phyloP scores from a whole-genome alignment of 176 grass and related monocot species.

The Miscanthus lutarioriparius region DNA sequence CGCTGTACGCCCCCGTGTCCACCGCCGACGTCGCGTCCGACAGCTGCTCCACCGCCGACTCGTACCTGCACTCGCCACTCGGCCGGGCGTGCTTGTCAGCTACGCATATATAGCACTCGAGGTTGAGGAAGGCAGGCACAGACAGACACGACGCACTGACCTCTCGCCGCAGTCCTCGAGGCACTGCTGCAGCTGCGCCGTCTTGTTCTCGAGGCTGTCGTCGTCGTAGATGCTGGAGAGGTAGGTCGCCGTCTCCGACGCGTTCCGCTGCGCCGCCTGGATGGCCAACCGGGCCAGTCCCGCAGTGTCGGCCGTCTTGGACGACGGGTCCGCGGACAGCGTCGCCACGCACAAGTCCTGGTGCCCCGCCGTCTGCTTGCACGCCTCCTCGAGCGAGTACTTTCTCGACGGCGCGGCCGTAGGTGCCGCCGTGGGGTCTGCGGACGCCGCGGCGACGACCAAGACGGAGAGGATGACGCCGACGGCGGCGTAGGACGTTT shows the following conservation, averaged over 20 bases:
- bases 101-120: background rate
- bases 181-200: slow-evolving; percentile 60
- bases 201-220: slow-evolving; percentile 42
- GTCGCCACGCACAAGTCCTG: slow-evolving; percentile 53
- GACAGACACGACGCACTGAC: background rate
- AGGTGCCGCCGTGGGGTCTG: background rate
- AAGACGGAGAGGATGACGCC: slow-evolving; percentile 44
- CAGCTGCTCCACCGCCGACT: slow-evolving; percentile 70
- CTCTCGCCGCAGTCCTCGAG: slow-evolving; percentile 36
- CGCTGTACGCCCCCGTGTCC: slow-evolving; percentile 39
- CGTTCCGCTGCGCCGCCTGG: slow-evolving; percentile 47
- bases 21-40: slow-evolving; percentile 51
- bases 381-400: slow-evolving; percentile 45
- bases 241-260: slow-evolving; percentile 46
- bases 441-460: background rate
- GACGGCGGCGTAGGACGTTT: background rate
- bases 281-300: slow-evolving; percentile 50
- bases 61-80: slow-evolving; percentile 47
- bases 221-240: slow-evolving; percentile 46
- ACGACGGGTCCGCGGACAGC: slow-evolving; percentile 45
- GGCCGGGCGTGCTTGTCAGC: background rate
- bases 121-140: background rate
- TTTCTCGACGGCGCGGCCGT: background rate
- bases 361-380: slow-evolving; percentile 52
- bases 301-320: slow-evolving; percentile 27